A percentile compares a stretch with the other conserved stretches of the same genome.
Evolutionary conservation across 2,329 filamentous ascomycete species (phyloP).

Genomic region (Aspergillus caelatus): DNA sequence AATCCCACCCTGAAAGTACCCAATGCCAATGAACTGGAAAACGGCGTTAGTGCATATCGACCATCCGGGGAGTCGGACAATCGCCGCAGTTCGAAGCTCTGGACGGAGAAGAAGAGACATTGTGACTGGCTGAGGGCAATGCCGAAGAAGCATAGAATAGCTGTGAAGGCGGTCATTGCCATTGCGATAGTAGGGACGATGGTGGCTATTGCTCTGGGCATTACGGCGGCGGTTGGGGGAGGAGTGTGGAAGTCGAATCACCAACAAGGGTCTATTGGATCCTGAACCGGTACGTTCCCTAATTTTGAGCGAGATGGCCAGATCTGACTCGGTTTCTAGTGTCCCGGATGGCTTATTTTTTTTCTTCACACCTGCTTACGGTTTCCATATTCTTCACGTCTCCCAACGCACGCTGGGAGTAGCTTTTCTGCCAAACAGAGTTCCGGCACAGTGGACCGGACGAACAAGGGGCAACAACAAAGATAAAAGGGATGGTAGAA

Average conservation of each 20-base stretch:
- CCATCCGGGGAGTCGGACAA: constrained; percentile 17
- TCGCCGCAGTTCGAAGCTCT: constrained; percentile 36
- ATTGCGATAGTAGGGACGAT: constrained; percentile 46
- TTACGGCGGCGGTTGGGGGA: constrained; percentile 48
- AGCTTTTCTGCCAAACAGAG: not conserved
- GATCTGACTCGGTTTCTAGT: not conserved
- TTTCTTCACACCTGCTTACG: not conserved
- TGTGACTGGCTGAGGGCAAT: constrained; percentile 39
- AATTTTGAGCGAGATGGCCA: not conserved
- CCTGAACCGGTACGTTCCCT: constrained; percentile 14
- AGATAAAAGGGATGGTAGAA: not conserved
- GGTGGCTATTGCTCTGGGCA: constrained; percentile 50
- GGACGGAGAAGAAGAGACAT: constrained; percentile 35
- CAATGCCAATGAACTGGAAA: constrained; percentile 37
- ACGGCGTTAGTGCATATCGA: constrained; percentile 10
- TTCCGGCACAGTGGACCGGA: not conserved
- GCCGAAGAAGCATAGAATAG: constrained; percentile 39
- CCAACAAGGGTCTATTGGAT: constrained; percentile 29
- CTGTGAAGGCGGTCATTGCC: constrained; percentile 44
- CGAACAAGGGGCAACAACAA: not conserved
- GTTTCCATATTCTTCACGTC: not conserved
- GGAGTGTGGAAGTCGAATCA: constrained; percentile 45
- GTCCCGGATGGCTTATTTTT: not conserved
- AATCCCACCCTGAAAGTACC: constrained; percentile 10
- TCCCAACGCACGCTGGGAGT: not conserved